These are phyloP conservation scores for Solanum tarapatanum DNA, from an alignment of 257 asterid genomes.

Conservation along the genomic window DNA sequence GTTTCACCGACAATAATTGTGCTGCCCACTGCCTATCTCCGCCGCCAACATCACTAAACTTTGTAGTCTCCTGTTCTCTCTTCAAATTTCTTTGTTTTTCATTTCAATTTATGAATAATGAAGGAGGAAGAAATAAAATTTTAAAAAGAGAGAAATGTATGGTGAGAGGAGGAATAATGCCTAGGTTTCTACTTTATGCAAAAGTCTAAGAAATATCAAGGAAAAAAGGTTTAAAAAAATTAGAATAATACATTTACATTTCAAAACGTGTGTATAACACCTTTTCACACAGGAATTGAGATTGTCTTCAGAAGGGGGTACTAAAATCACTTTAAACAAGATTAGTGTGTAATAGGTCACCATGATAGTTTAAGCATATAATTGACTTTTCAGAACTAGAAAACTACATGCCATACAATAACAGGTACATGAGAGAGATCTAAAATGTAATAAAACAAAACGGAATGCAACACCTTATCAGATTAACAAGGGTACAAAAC, in stretches of 20 bases:
- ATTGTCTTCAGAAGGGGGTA: not conserved
- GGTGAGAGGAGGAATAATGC: not conserved
- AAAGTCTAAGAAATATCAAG: not conserved
- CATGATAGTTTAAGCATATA: too few species aligned
- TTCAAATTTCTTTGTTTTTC: not conserved
- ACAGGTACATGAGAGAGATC: not conserved
- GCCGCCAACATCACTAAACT: not conserved
- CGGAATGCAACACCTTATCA: not conserved
- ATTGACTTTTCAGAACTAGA: too few species aligned
- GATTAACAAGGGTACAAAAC: not conserved
- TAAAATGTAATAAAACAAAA: not conserved
- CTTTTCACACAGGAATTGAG: not conserved
- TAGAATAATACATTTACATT: too few species aligned
- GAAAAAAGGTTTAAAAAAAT: not conserved
- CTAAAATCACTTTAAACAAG: not conserved
- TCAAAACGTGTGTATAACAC: not conserved
- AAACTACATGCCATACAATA: not conserved
- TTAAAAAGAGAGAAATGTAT: not conserved
- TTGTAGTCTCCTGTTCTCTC: not conserved
- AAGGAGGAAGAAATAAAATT: not conserved
- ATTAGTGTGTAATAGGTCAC: not conserved
- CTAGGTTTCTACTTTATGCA: not conserved
- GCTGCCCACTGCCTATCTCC: not conserved
- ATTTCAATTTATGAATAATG: not conserved
- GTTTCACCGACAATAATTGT: not conserved